Evolutionary conservation across 2,329 filamentous ascomycete species (phyloP).

Genomic region (Colletotrichum cuscutae): DNA sequence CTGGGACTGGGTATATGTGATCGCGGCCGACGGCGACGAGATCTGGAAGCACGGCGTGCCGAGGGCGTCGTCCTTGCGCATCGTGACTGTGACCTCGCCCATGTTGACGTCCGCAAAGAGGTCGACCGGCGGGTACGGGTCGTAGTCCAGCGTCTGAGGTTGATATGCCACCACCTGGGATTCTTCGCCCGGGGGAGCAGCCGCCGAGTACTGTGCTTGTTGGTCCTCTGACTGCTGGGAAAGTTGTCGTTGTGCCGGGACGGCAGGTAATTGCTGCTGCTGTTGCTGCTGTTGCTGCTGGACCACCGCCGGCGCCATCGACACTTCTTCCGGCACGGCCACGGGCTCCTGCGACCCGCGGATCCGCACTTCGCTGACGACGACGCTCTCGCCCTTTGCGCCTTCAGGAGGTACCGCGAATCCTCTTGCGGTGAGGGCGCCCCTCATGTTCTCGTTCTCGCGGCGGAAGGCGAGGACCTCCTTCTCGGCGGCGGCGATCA

Average conservation of each 20-base stretch:
- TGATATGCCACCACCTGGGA: constrained; percentile 1
- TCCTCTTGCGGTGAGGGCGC: constrained; percentile 44
- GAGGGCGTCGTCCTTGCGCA: constrained; percentile 53
- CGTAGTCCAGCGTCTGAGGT: constrained; percentile 3
- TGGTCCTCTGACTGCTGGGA: not conserved
- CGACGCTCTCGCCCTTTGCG: constrained; percentile 4
- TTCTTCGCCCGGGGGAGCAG: constrained; percentile 9
- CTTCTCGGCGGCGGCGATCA: constrained; percentile 54
- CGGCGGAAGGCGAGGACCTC: constrained; percentile 49
- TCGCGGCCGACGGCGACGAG: constrained; percentile 41
- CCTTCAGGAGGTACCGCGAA: not conserved
- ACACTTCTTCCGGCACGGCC: not conserved
- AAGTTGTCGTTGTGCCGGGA: not conserved
- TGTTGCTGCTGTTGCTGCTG: constrained; percentile 9
- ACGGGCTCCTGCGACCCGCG: not conserved
- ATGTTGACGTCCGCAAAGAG: constrained; percentile 48
- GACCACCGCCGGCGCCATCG: not conserved
- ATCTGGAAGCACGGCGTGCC: constrained; percentile 56
- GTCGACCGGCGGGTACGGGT: constrained; percentile 36
- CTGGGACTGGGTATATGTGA: constrained; percentile 31
- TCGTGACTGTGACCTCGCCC: constrained; percentile 51
- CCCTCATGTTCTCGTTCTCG: constrained; percentile 57
- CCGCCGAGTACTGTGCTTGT: constrained; percentile 18
- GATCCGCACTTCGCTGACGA: not conserved
- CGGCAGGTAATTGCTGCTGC: not conserved